These are phyloP conservation scores for Fraxinus paxiana DNA, from an alignment of 305 asterid species.

Conservation along the genomic window DNA sequence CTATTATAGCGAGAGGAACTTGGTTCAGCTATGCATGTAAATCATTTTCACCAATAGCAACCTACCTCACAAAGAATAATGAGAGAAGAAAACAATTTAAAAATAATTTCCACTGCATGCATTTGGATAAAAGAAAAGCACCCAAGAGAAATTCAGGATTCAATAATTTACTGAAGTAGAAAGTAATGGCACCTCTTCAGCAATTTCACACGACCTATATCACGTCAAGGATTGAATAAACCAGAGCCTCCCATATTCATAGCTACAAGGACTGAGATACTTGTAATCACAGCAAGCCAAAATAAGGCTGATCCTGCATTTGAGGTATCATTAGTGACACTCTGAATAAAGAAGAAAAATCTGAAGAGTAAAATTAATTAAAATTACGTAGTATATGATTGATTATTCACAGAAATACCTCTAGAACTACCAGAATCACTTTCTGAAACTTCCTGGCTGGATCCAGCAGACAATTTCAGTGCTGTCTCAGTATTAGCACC, in stretches of 20 bases:
- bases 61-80: constrained; percentile 14
- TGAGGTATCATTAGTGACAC: constrained; percentile 7
- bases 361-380: neutral
- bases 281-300: constrained; percentile 77
- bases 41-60: neutral
- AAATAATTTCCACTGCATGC: neutral
- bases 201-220: neutral
- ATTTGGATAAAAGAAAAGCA: constrained; percentile 8
- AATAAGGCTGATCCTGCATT: constrained; percentile 62
- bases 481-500: constrained; percentile 28
- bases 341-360: constrained; percentile 15
- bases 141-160: constrained; percentile 4
- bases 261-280: constrained; percentile 72
- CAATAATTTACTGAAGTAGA: constrained; percentile 12
- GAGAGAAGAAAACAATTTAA: neutral
- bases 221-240: constrained; percentile 78
- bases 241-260: constrained; percentile 62
- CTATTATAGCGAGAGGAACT: neutral
- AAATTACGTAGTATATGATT: neutral
- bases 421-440: constrained; percentile 39
- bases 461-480: constrained; percentile 35
- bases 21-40: neutral
- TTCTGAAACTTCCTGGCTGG: constrained; percentile 39
- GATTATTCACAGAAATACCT: constrained; percentile 41
- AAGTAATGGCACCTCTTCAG: constrained; percentile 6